Evolutionary conservation across 1,284 basidiomycete genomes (phyloP), one percentile per base, ranked within the genome.

Genomic region (Ustilago trichophora): DNA sequence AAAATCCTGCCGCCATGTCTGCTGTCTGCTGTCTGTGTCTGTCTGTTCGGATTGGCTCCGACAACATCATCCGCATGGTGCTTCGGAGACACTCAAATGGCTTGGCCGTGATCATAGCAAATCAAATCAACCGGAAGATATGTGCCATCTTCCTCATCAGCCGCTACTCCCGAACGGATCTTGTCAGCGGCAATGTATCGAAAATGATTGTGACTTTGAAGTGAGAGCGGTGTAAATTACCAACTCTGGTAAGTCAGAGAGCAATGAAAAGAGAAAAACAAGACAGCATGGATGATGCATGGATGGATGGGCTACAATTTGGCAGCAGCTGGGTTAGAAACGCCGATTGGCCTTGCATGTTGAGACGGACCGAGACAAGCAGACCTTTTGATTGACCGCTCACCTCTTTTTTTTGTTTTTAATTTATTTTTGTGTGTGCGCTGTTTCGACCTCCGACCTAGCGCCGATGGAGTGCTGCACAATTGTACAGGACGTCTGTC

Each of bases 401-500:
- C 27, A 31, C 22, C 25, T 32, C 26, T 26, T 16, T 15, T 13
- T 16, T 18, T 41, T 41, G 18, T 26, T n/a, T n/a, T n/a, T n/a
- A n/a, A n/a, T n/a, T n/a, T n/a, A n/a, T n/a, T n/a, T n/a, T n/a
- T n/a, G n/a, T n/a, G n/a, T n/a, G n/a, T n/a, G n/a, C n/a, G n/a
- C n/a, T n/a, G n/a, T n/a, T n/a, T n/a, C n/a, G n/a, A 35, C 44
- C 49, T 53, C 57, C 50, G 57, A 59, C 33, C 50, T 59, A 59
- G 57, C 57, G 57, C 40, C 40, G 57, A 53, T 59, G 21, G 25
- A 43, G 43, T 6, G 31, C 31, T 46, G 51, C 51, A 46, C 43
- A 31, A 27, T 21, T 41, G 38, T 34, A 43, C 45, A 29, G 40
- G n/a, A n/a, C 27, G 7, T 8, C 7, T 29, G 27, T 13, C 29